Base-by-base conservation (phyloP, 495 filamentous ascomycete species). In the Penicillium longicatenatum region DNA sequence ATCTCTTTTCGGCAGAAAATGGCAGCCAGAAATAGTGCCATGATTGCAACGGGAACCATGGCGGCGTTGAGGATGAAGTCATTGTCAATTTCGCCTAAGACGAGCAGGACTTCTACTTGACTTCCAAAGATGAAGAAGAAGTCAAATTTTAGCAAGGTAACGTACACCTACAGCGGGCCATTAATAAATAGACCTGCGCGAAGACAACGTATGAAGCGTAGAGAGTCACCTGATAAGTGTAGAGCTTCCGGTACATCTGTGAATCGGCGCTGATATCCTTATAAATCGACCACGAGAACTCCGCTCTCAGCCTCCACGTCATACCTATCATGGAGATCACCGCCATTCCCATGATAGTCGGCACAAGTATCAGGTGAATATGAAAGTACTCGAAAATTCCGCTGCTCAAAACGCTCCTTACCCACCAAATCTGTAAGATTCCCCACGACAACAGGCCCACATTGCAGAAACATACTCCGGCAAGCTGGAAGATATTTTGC, bases 41-140 rank as follows among this genome's bases (percentile, higher is more conserved):
- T 20, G 11, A 65, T 63, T 1, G 63, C 50, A 26, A 63, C 31
- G 8, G 63, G 60, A 33, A 63, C 52, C 46, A 59, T 31, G 1
- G 53, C 53, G 5, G 56, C 53, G 17, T 62, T 62, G 8, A 57
- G 2, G 16, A 65, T 51, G 22, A 65, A 65, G 39, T 63, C 52
- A 22, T 57, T 50, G 20, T 50, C 20, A 6, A 46, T 6, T 10
- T 59, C 24, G 17, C 37, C 20, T 16, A 65, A 39, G 6, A 54
- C 50, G 14, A 65, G 59, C 6, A 65, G 46, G 17, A 65, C 29
- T 45, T 65, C 60, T 10, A 63, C 56, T 54, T 65, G 63, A 42
- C 49, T 65, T 42, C 59, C 60, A 21, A 65, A 65, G 2, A 65
- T 50, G 17, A 65, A 65, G 44, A 62, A 65, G 45, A 62, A 65